Percentiles rank a stretch among this genome's conserved stretches.
Evolutionary conservation across 2,329 filamentous ascomycete species (phyloP).

Genomic region (Nothopassalora personata): DNA sequence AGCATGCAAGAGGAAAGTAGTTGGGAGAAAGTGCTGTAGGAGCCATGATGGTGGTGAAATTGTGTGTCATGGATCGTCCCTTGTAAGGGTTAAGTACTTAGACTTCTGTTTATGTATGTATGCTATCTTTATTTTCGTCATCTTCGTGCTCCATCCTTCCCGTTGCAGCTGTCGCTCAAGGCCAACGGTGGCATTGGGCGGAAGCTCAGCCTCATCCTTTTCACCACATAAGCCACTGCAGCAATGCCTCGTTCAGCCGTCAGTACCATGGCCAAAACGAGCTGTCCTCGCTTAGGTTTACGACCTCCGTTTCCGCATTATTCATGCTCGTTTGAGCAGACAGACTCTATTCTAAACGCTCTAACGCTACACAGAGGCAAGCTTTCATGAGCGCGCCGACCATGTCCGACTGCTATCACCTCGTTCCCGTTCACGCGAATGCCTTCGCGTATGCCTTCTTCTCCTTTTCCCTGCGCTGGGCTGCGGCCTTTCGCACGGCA

Average conservation of each 20-base stretch:
- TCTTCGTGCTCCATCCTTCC: constrained; percentile 2
- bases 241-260: not conserved
- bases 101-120: not conserved
- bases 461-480: constrained; percentile 74
- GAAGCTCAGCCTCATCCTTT: constrained; percentile 9
- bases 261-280: not conserved
- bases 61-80: not conserved
- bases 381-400: not conserved
- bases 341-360: not conserved
- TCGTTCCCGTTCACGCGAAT: constrained; percentile 52
- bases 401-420: not conserved
- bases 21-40: not conserved
- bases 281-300: not conserved
- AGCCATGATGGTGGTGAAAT: not conserved
- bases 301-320: not conserved
- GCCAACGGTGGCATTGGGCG: not conserved
- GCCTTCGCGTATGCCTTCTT: constrained; percentile 91
- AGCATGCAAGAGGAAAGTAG: not conserved
- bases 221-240: constrained; percentile 4
- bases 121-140: not conserved
- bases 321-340: not conserved
- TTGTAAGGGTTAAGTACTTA: not conserved
- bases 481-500: constrained; percentile 69
- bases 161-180: constrained; percentile 2
- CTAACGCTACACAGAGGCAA: not conserved